Conservation (phyloP, 164 flowering plant genomes). For the Magnolia changhungtana region DNA sequence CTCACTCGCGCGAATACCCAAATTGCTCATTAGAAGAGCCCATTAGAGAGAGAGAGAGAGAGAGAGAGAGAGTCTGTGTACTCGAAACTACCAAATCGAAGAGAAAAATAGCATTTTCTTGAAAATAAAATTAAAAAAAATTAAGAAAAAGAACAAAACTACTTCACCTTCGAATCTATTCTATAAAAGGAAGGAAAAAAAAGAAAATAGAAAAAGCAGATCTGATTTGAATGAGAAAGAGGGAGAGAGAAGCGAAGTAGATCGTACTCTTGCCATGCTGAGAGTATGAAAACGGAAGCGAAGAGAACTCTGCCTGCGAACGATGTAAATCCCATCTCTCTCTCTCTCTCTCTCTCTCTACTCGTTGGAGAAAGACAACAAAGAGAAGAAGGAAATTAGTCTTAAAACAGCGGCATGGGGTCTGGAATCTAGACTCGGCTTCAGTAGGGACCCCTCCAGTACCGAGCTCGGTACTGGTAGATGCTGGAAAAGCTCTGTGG, state of each 20-base stretch:
- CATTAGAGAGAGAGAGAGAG: too few relatives aligned
- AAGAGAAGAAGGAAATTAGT: too few relatives aligned
- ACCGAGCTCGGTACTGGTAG: too few relatives aligned
- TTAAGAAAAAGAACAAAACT: too few relatives aligned
- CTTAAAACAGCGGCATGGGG: too few relatives aligned
- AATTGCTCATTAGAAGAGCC: too few relatives aligned
- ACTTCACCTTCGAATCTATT: background rate
- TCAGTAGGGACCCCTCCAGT: too few relatives aligned
- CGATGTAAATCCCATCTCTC: conserved; percentile 44
- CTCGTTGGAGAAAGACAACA: too few relatives aligned
- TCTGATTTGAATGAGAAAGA: background rate
- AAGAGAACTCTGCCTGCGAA: conserved; percentile 63
- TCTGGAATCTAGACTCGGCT: too few relatives aligned
- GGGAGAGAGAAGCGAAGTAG: background rate
- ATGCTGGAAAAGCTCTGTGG: too few relatives aligned
- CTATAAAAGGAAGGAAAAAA: background rate
- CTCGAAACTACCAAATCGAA: background rate
- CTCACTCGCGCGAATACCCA: too few relatives aligned
- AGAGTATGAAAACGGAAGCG: conserved; percentile 52
- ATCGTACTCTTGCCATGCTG: conserved; percentile 61
- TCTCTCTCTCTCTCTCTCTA: too few relatives aligned
- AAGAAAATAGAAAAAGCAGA: background rate
- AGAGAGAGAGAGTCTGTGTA: background rate
- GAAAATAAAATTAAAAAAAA: background rate
- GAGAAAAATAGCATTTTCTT: background rate